Evolutionary conservation across 2,329 filamentous ascomycete species (phyloP), one percentile per base, ranked within the genome.

Genomic region (Epichloe sp.): DNA sequence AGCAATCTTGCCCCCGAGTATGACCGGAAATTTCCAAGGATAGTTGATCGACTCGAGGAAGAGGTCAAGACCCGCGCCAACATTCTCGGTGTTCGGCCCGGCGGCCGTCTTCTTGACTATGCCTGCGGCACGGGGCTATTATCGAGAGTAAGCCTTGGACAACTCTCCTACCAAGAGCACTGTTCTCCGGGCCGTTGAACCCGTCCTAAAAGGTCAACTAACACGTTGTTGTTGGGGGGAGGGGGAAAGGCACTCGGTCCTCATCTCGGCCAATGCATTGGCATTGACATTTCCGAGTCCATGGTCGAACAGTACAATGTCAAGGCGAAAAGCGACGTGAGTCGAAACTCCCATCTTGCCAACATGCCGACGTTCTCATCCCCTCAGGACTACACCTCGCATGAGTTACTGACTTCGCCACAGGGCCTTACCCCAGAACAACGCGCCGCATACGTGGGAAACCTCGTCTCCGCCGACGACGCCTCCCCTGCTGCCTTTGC

Each of bases 51-150:
- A 57, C 67, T 87, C n/a, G 72, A 76, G 21, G 63, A 72, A 7
- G 71, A 78, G 56, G 71, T 86, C 14, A 70, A 72, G 54, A 64
- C 64, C 4, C 72, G 74, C 35, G 70, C 77, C 5, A 70, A 75
- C 49, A 86, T 85, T 70, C 76, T 87, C 52, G 81, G 79, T 42
- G 74, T 79, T 35, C 58, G 58, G 42, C 49, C 68, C 58, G 59
- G 60, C 58, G 51, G 70, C 80, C 74, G 75, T 44, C 66, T 88
- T 19, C 70, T 89, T 2, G 86, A 90, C 62, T 90, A 89, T 65
- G 86, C 86, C 15, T 89, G 85, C 61, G 86, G 86, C 8, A 82
- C 83, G 5, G 84, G 84, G 2, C 65, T 79, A 50, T 71, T 86
- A 55, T 83, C 83, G 12, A 73, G 76, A 5, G 46, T 44, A 34